phyloP scores from a whole-genome alignment of 2,329 filamentous ascomycete species.

The Diaporthe capsici region DNA sequence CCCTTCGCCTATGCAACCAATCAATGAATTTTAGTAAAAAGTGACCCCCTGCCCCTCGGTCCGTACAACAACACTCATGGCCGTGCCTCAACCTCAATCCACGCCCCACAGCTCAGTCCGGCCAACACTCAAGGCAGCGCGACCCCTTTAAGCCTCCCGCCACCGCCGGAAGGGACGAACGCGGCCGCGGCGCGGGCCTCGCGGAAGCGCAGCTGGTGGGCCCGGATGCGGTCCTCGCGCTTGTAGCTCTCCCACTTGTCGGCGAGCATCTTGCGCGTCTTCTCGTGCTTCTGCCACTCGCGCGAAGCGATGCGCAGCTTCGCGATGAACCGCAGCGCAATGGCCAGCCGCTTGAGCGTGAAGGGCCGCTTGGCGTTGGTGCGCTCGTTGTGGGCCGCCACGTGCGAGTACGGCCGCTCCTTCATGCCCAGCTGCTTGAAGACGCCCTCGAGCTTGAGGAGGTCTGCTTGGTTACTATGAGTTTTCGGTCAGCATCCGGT shows the following conservation, averaged over 20 bases:
- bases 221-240: conserved; percentile 59
- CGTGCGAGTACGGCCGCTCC: conserved; percentile 44
- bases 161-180: conserved; percentile 4
- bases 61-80: not conserved
- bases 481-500: not conserved
- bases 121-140: conserved; percentile 10
- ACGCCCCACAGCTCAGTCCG: not conserved
- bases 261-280: conserved; percentile 62
- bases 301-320: conserved; percentile 63
- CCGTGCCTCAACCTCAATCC: not conserved
- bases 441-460: conserved; percentile 88
- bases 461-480: conserved; percentile 89
- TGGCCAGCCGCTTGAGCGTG: conserved; percentile 61
- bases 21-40: conserved; percentile 10
- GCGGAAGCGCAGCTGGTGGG: conserved; percentile 42
- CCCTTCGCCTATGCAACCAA: conserved; percentile 13
- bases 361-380: conserved; percentile 49
- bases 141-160: conserved; percentile 23
- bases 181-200: conserved; percentile 23
- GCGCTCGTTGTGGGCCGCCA: conserved; percentile 26
- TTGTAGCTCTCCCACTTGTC: conserved; percentile 63
- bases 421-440: conserved; percentile 69
- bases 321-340: conserved; percentile 66
- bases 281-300: conserved; percentile 67
- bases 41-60: not conserved